Percentiles rank a stretch among this genome's conserved stretches.
Evolutionary conservation across 202 grass and related monocot genomes (phyloP).

Genomic region (Zizania palustris): DNA sequence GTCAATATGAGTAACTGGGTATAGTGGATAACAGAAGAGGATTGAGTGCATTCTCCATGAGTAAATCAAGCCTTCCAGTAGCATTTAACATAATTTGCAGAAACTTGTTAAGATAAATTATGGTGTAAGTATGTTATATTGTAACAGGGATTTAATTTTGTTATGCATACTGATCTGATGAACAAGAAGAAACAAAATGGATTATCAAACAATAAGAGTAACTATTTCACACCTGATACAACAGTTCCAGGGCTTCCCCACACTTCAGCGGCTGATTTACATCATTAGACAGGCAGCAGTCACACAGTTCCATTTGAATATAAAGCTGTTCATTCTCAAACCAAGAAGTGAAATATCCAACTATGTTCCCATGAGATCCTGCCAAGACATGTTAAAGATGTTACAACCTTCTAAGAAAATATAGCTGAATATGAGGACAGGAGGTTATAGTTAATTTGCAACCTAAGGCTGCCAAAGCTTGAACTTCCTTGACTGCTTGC

Average conservation of each 20-base stretch:
- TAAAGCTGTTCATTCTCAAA: slow-evolving; percentile 85
- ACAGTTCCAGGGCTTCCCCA: slow-evolving; percentile 67
- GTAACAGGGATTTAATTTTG: not conserved
- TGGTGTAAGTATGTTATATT: not conserved
- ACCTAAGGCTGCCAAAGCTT: slow-evolving; percentile 95
- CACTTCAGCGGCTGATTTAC: slow-evolving; percentile 44
- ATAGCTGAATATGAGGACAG: slow-evolving; percentile 9
- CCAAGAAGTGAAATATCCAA: slow-evolving; percentile 95
- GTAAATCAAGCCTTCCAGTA: not conserved
- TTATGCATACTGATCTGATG: slow-evolving; percentile 4
- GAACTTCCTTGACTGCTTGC: slow-evolving; percentile 88
- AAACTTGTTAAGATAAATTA: slow-evolving; percentile 11
- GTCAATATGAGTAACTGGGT: too few species aligned
- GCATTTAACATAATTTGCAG: not conserved
- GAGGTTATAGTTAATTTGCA: slow-evolving; percentile 6
- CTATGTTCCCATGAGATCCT: slow-evolving; percentile 91
- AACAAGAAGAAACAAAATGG: slow-evolving; percentile 17
- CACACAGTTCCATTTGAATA: slow-evolving; percentile 99
- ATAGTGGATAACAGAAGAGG: too few species aligned
- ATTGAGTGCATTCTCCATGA: not conserved
- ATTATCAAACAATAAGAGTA: slow-evolving; percentile 9
- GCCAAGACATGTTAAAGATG: slow-evolving; percentile 32
- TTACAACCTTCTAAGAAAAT: slow-evolving; percentile 29
- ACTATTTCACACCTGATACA: slow-evolving; percentile 71
- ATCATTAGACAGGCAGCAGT: slow-evolving; percentile 58